Evolutionary conservation across 169 alveolate species (phyloP), one percentile per base, ranked within the genome.

Genomic region (Theileria parva): DNA sequence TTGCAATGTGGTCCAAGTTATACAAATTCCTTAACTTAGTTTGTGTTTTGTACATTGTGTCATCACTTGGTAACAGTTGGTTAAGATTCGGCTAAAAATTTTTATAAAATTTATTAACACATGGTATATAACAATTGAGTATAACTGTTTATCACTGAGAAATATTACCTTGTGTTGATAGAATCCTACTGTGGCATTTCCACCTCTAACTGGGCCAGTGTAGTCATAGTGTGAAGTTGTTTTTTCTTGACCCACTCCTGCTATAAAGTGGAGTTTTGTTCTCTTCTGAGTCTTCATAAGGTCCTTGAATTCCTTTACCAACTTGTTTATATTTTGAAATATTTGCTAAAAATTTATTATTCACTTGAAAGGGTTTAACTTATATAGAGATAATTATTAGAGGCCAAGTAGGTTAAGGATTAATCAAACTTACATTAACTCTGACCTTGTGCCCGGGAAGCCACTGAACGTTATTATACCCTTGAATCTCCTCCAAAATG

Each of bases 361-460:
- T 44, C 34, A 28, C 5, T 19, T 19, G 25, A 19, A 21, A 19
- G 5, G 17, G 11, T 25, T 61, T 11, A 9, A 13, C 17, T 23
- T 48, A 48, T 15, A 57, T 57, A 21, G 2, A 21, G 15, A 57
- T 57, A 63, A 30, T 63, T 25, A n/a, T 8, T 63, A 39, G 8
- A 39, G 25, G 7, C 13, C 19, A 21, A 28, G 44, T 63, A 2
- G 25, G 76, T 85, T 74, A 76, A 76, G 34, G 59, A n/a, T 8
- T 19, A 68, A n/a, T 37, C 12, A 9, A 86, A 83, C 89, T 80
- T 76, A 80, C 89, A 55, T 86, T 81, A 30, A 91, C 87, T 77
- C 93, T 71, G 50, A 94, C 96, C 80, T 93, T 93, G 91, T 94
- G 97, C 8, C 97, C 97, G 0, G 97, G 97, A 65, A 94, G 93